These are phyloP conservation scores for Claviceps maximensis DNA, from an alignment of 2,329 filamentous ascomycete genomes.

Conservation along the genomic window DNA sequence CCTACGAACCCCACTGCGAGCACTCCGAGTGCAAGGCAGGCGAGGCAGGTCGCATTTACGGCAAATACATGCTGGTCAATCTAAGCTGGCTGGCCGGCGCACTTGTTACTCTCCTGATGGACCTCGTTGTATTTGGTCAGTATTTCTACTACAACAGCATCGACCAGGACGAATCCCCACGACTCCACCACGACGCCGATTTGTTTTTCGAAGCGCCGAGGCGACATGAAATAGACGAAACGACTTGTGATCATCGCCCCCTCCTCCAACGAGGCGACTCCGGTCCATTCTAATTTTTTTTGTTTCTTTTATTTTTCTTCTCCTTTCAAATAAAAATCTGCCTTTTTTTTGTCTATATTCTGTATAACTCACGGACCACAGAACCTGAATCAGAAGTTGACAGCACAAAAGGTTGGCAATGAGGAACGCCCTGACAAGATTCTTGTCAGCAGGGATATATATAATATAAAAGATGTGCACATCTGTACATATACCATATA, in stretches of 20 bases:
- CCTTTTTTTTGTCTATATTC: not conserved
- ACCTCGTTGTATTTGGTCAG: conserved; percentile 77
- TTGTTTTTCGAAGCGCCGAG: conserved; percentile 14
- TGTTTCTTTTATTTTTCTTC: not conserved
- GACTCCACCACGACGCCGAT: conserved; percentile 13
- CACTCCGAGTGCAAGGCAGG: conserved; percentile 44
- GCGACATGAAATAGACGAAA: conserved; percentile 10
- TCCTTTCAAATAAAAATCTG: too few relatives aligned
- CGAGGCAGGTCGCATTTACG: conserved; percentile 57
- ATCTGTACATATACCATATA: too few relatives aligned
- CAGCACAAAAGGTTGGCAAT: too few relatives aligned
- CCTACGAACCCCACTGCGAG: conserved; percentile 65
- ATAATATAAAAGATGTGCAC: too few relatives aligned
- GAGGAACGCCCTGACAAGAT: too few relatives aligned
- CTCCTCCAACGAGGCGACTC: conserved; percentile 21
- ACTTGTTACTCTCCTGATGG: conserved; percentile 72
- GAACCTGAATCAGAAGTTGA: not conserved
- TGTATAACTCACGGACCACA: not conserved
- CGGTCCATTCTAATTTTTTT: not conserved
- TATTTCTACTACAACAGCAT: conserved; percentile 66
- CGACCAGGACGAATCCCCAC: conserved; percentile 14
- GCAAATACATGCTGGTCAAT: conserved; percentile 76
- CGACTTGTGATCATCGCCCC: conserved; percentile 27
- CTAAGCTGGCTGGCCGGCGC: conserved; percentile 83
- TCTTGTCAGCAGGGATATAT: too few relatives aligned